Base-by-base conservation (phyloP, 2,329 filamentous ascomycete species). In the Beauveria sp. region DNA sequence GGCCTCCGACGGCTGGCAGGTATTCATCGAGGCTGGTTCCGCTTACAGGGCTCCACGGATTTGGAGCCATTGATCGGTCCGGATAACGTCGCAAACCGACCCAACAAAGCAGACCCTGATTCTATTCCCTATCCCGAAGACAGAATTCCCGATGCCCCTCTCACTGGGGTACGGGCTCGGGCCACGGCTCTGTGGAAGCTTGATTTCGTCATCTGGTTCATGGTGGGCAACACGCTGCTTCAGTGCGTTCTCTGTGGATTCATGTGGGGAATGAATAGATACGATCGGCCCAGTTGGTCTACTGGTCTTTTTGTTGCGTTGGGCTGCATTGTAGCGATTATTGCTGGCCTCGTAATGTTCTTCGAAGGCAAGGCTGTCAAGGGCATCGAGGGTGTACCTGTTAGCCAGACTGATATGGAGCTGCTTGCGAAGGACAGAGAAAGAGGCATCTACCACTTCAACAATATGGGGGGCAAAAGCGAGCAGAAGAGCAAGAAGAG, bases 211-310 rank as follows among this genome's bases (percentile, higher is more conserved):
- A 80, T 96, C 42, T 93, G 88, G 88, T 81, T 87, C 67, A 92
- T 91, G 75, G 81, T 91, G 3, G 80, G 79, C 76, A 96, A 96
- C 69, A 95, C 91, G 0, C 81, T 93, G 60, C 80, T 95, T 50
- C 92, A 96, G 72, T 81, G 81, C 45, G 80, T 85, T 20, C 80
- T 96, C 2, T 88, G 86, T 9, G 87, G 83, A 3, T 89, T 91
- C 75, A 96, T 96, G 91, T 96, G 90, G 89, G 86, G 84, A 2
- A 79, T 89, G 74, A 89, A 90, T 69, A 79, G 89, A 24, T 87
- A 86, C 68, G 76, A 88, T 24, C 80, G 91, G n/a, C 90, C 91
- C 0, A 83, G 83, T 24, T 96, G 90, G 90, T 83, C 86, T 12
- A 93, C 90, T 0, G 91, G 90, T 1, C 74, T 92, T 0, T 91